phyloP scores from a whole-genome alignment of 2,329 filamentous ascomycete species.

The Penicillium brevicompactum region DNA sequence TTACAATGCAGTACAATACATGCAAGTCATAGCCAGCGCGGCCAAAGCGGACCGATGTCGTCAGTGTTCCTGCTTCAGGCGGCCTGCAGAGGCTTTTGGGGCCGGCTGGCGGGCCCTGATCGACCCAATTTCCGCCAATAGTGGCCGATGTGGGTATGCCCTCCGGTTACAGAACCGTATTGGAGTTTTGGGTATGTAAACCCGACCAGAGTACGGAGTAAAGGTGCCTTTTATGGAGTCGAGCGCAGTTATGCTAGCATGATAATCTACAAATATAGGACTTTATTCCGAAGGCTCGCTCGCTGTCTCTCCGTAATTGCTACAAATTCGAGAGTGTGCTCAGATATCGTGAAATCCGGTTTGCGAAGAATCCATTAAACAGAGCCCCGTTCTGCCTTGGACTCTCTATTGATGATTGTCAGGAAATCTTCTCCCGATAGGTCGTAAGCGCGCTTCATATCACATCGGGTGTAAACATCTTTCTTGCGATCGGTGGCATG shows the following conservation, averaged over 20 bases:
- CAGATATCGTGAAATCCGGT: not conserved
- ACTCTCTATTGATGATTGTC: not conserved
- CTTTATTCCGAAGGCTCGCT: not conserved
- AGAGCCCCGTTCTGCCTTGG: not conserved
- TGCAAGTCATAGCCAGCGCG: constrained; percentile 22
- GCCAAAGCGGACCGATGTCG: constrained; percentile 21
- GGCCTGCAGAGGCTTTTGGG: constrained; percentile 24
- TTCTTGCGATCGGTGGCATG: not conserved
- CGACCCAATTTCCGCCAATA: constrained; percentile 9
- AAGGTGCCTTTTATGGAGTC: not conserved
- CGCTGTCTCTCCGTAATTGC: not conserved
- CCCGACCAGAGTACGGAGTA: not conserved
- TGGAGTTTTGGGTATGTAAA: not conserved
- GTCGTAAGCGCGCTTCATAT: not conserved
- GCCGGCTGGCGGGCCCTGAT: constrained; percentile 27
- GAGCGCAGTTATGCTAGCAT: too few relatives aligned
- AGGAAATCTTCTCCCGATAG: not conserved
- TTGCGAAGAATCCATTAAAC: not conserved
- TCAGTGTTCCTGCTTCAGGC: constrained; percentile 28
- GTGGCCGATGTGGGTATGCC: not conserved
- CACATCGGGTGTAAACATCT: not conserved
- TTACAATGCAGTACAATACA: constrained; percentile 14
- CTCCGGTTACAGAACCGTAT: constrained; percentile 14
- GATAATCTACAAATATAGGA: too few relatives aligned
- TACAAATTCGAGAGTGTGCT: not conserved